These are phyloP conservation scores for Galium porrigens DNA, from an alignment of 305 asterid genomes.

Conservation along the genomic window DNA sequence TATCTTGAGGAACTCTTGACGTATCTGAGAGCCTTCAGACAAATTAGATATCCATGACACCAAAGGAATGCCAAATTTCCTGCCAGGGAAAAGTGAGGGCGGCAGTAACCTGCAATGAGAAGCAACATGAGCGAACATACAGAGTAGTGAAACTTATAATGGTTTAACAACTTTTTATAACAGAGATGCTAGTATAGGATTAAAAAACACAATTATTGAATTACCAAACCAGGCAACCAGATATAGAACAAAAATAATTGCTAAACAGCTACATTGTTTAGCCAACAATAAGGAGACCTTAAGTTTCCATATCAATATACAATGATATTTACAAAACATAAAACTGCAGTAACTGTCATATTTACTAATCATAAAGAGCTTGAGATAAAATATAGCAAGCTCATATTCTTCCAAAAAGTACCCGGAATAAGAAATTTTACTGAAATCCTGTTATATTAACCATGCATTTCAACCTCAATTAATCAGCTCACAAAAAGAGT, in stretches of 20 bases:
- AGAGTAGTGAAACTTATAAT: background rate
- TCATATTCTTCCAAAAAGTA: background rate
- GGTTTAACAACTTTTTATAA: too few relatives aligned
- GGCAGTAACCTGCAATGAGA: conserved; percentile 24
- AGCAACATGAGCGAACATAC: background rate
- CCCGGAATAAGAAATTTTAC: background rate
- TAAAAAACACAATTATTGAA: background rate
- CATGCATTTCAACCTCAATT: background rate
- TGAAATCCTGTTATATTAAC: background rate
- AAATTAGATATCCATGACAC: conserved; percentile 39
- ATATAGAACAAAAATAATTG: background rate
- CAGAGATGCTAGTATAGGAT: background rate
- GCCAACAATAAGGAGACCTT: background rate
- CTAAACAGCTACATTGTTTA: too few relatives aligned
- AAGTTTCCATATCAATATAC: background rate
- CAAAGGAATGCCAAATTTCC: conserved; percentile 54
- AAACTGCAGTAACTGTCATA: background rate
- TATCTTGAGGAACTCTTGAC: conserved; percentile 35
- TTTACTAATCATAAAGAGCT: background rate
- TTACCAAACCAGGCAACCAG: background rate
- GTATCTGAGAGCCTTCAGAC: conserved; percentile 44
- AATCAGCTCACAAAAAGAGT: background rate
- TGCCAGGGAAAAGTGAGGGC: conserved; percentile 11
- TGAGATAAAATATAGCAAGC: background rate
- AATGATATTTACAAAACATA: background rate